phyloP scores from a whole-genome alignment of 176 grass and related monocot genomes.

The Juncus inflexus region DNA sequence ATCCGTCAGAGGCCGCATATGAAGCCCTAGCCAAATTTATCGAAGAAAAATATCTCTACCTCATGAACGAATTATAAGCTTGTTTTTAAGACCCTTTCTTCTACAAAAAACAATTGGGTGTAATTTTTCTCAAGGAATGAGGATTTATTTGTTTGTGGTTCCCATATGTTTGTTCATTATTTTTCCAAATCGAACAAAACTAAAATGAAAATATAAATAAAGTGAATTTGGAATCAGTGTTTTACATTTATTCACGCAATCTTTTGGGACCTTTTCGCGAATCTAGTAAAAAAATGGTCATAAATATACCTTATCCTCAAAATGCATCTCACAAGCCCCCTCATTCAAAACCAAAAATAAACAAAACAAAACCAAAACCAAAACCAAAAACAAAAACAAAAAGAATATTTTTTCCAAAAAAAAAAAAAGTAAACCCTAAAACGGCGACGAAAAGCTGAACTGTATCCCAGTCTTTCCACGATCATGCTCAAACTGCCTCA shows the following conservation, averaged over 20 bases:
- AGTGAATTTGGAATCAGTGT: slow-evolving; percentile 8
- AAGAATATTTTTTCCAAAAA: slow-evolving; percentile 1
- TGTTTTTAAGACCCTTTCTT: too few relatives aligned
- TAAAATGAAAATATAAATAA: slow-evolving; percentile 12
- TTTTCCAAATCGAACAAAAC: too few relatives aligned
- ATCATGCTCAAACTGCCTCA: slow-evolving; percentile 85
- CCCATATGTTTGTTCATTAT: too few relatives aligned
- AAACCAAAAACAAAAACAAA: too few relatives aligned
- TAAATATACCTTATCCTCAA: not conserved
- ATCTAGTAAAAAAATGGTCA: slow-evolving; percentile 1
- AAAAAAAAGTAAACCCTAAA: slow-evolving; percentile 33
- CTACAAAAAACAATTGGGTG: too few relatives aligned
- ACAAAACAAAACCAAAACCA: too few relatives aligned
- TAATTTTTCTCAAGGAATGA: too few relatives aligned
- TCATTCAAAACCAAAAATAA: not conserved
- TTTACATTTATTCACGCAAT: slow-evolving; percentile 24
- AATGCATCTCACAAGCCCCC: slow-evolving; percentile 16
- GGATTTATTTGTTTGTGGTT: too few relatives aligned
- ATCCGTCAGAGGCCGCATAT: too few relatives aligned
- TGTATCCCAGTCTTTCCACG: slow-evolving; percentile 75
- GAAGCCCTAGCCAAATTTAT: too few relatives aligned
- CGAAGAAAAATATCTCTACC: too few relatives aligned
- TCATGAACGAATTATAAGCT: too few relatives aligned
- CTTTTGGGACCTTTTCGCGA: not conserved
- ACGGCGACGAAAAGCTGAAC: slow-evolving; percentile 84